Conservation (phyloP, 768 basidiomycete species). For the Daedalea quercina region DNA sequence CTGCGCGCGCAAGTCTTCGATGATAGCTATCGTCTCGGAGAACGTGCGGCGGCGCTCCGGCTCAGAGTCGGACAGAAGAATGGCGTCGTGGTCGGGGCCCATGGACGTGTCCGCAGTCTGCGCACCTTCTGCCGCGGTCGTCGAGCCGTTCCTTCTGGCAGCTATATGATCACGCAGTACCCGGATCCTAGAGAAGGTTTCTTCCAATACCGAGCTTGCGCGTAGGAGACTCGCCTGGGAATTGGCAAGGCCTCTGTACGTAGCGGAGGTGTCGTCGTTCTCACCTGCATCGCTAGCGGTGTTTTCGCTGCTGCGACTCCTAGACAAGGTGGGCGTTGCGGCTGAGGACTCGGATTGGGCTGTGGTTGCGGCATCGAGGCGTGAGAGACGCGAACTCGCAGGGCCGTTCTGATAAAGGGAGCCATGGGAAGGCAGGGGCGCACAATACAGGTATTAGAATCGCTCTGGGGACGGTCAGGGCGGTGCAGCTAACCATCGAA, state of each 20-base stretch:
- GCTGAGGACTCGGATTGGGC: not conserved
- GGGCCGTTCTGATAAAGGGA: not conserved
- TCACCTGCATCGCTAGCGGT: not conserved
- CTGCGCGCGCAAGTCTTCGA: constrained; percentile 4
- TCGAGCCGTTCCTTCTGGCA: not conserved
- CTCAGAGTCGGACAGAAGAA: constrained; percentile 14
- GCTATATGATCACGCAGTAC: constrained; percentile 2
- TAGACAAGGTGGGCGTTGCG: not conserved
- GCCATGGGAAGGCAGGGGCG: not conserved
- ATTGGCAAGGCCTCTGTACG: constrained; percentile 1
- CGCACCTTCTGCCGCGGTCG: not conserved
- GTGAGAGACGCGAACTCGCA: not conserved
- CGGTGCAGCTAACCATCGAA: not conserved
- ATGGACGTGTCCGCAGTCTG: constrained; percentile 7
- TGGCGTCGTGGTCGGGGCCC: constrained; percentile 21
- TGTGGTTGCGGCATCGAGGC: not conserved
- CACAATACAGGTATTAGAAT: not conserved
- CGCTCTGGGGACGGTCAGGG: not conserved
- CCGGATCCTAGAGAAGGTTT: constrained; percentile 10
- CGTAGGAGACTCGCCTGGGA: constrained; percentile 10
- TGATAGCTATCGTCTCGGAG: not conserved
- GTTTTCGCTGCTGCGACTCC: not conserved
- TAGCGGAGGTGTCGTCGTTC: not conserved
- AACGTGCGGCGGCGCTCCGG: not conserved
- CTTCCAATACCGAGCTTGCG: constrained; percentile 9